Base-by-base conservation (phyloP, 805 yeast genomes). In the Zygoascus biomembranicola region DNA sequence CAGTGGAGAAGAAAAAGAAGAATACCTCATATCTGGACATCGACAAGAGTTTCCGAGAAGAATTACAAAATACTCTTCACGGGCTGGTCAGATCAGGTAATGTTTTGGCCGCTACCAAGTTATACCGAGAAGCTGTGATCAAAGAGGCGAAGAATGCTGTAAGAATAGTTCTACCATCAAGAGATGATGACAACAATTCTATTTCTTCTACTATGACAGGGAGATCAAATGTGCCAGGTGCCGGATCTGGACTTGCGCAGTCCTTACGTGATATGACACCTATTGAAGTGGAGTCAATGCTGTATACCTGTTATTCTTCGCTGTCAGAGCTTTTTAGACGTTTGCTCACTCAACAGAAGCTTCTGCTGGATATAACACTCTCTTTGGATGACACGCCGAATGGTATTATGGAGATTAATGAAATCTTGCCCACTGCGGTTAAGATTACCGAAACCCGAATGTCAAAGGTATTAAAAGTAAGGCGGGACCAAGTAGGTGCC, bases 281-380 rank as follows among this genome's bases (percentile, higher is more conserved):
- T 0, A 68, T 70, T 13, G 96, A 88, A 55, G 90, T 90, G 63
- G 88, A 86, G 61, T 72, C 69, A 1, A 84, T 90, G 87, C 66
- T 88, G 44, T 66, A 75, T 1, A 72, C 71, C 31, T 82, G 83
- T 3, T 87, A 79, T 59, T 69, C 87, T 0, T 76, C 79, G 19
- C 73, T 85, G 2, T 80, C 89, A 0, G 95, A 86, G 62, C 82
- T 88, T 18, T 71, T 90, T 26, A 73, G 92, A 57, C 76, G 96
- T 54, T 71, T 90, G 32, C 80, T 87, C 0, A 71, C 79, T 8
- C 96, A 90, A 55, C 95, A 90, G 64, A 90, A 89, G 66, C 61
- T 87, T 4, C 67, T 92, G 31, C 73, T 94, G 13, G 94, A 88
- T 59, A 82, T 95, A 0, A 42, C 44, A 19, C 14, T 28, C 6